Conservation (phyloP, 1,284 basidiomycete species). For the Irpex lacteus region DNA sequence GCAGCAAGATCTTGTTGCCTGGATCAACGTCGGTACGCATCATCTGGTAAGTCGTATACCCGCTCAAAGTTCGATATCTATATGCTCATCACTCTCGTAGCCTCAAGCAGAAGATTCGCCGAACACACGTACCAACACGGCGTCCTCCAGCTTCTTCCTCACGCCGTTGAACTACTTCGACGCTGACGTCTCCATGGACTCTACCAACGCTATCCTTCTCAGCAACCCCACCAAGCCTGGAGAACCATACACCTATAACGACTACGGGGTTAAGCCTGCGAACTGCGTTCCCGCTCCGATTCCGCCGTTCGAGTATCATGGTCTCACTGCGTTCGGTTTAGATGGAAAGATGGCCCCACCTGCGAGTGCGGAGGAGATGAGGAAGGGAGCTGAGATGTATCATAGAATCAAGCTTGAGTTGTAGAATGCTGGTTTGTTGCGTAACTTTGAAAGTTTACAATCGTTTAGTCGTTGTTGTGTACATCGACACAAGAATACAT, state of each 20-base stretch:
- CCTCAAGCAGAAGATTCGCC: slow-evolving; percentile 61
- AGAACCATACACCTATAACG: slow-evolving; percentile 42
- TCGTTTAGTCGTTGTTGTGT: no score
- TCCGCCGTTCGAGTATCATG: slow-evolving; percentile 41
- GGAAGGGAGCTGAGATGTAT: slow-evolving; percentile 40
- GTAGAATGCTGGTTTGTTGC: slow-evolving; percentile 6
- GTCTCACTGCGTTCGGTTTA: slow-evolving; percentile 32
- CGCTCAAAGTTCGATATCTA: no score
- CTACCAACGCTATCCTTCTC: slow-evolving; percentile 52
- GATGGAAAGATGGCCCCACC: slow-evolving; percentile 34
- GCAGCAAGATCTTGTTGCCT: slow-evolving; percentile 60
- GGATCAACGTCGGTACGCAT: slow-evolving; percentile 66
- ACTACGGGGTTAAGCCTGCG: slow-evolving; percentile 49
- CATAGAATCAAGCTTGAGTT: slow-evolving; percentile 35
- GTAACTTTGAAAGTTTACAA: background rate
- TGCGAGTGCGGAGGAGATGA: slow-evolving; percentile 37
- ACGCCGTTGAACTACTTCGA: slow-evolving; percentile 67
- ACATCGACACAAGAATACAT: no score
- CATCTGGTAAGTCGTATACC: slow-evolving; percentile 38
- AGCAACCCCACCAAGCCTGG: slow-evolving; percentile 37
- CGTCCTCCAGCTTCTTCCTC: slow-evolving; percentile 58
- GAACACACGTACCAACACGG: slow-evolving; percentile 59
- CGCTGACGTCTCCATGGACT: slow-evolving; percentile 56
- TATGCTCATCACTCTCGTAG: slow-evolving; percentile 18
- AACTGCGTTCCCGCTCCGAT: slow-evolving; percentile 44